A percentile compares a stretch with the other conserved stretches of the same genome.
phyloP scores from a whole-genome alignment of 768 basidiomycete species.

The Kwoniella heveanensis region DNA sequence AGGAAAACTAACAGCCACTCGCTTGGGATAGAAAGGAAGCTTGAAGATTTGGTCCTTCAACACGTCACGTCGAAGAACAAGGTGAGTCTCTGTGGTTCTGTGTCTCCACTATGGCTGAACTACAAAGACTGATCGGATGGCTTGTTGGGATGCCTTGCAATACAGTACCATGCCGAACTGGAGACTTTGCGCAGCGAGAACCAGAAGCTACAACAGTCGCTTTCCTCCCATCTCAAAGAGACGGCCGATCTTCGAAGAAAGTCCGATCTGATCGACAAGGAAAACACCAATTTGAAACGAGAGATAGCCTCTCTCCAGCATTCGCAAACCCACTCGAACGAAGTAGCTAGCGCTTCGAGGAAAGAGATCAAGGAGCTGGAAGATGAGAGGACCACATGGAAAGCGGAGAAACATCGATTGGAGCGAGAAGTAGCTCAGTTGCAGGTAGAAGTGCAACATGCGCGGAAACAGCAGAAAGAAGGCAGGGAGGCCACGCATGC shows the following conservation, averaged over 20 bases:
- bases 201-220: neutral
- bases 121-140: too few relatives aligned
- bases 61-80: slow-evolving; percentile 28
- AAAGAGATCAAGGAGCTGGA: slow-evolving; percentile 6
- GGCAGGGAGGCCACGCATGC: neutral
- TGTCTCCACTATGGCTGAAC: too few relatives aligned
- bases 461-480: neutral
- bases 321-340: neutral
- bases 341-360: neutral
- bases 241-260: neutral
- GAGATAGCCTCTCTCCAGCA: slow-evolving; percentile 4
- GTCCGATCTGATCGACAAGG: neutral
- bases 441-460: neutral
- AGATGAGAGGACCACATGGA: slow-evolving; percentile 9
- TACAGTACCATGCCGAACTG: slow-evolving; percentile 11
- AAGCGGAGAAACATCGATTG: slow-evolving; percentile 13
- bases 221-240: neutral
- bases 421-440: slow-evolving; percentile 3
- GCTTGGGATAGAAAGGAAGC: slow-evolving; percentile 21
- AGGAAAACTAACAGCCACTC: neutral
- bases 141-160: too few relatives aligned
- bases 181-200: neutral
- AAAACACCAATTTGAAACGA: slow-evolving; percentile 6
- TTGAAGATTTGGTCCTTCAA: slow-evolving; percentile 24
- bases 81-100: too few relatives aligned